Base-by-base conservation (phyloP, 192 early-diverging fungal genomes). In the Pilobolus umbonatus region DNA sequence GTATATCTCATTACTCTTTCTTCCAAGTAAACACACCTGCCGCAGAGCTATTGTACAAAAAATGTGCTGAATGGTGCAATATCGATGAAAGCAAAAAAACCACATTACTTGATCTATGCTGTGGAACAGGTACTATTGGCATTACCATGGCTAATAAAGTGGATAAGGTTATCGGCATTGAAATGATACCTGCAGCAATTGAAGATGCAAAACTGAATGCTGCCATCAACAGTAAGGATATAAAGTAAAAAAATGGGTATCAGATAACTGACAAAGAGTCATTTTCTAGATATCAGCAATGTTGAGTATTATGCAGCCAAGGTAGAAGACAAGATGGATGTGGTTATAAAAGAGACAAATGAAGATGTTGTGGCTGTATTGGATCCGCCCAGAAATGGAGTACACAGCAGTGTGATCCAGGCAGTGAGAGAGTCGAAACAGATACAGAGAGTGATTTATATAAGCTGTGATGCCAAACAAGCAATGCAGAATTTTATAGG, bases 61-160 rank as follows among this genome's bases (percentile, higher is more conserved):
- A 66, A 52, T 67, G 64, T 35, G 53, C 56, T 25, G 67, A 72
- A n/a, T 70, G 64, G 61, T 66, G 62, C 47, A 49, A 61, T 11
- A 45, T 63, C 25, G 45, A 59, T 31, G n/a, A 44, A 4, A 36
- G 14, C 12, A 64, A 64, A 40, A 63, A 62, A 15, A 54, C 77
- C 5, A 69, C 83, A 19, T 55, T 85, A 4, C 63, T 90, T n/a
- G 88, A 92, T 65, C 61, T 92, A 19, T 92, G 90, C 73, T 92
- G 90, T 68, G 90, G 90, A 9, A 90, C 87, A 11, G 90, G 90
- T 38, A 89, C 88, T 12, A 92, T 92, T 59, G 90, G 90, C 8
- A 75, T 92, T 36, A 77, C 78, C 4, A 79, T 92, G 79, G 81
- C 87, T 5, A 64, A 72, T 36, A 57, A 64, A 1, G 78, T 85